Evolutionary conservation across 306 rosid species (phyloP).

Genomic region (Pterocarpus macrocarpus): DNA sequence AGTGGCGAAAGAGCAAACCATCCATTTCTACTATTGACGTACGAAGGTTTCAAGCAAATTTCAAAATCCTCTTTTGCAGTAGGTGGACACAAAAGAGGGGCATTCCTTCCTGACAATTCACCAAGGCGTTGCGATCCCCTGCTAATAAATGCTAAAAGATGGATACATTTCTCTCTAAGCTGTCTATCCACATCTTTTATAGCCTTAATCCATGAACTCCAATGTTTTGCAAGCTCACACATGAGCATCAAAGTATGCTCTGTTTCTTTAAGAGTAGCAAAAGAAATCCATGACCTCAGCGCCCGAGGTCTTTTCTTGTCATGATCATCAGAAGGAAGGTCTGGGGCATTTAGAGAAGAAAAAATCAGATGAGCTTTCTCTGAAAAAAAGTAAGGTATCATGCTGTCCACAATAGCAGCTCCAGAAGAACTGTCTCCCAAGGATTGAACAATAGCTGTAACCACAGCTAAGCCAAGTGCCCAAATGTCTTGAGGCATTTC

Average conservation of each 20-base stretch:
- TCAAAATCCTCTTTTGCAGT: conserved; percentile 83
- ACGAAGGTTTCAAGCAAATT: conserved; percentile 69
- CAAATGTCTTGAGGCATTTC: conserved; percentile 77
- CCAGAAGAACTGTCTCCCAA: conserved; percentile 81
- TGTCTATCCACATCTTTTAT: conserved; percentile 73
- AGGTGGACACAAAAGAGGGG: conserved; percentile 82
- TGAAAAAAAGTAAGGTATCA: conserved; percentile 79
- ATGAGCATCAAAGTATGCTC: conserved; percentile 84
- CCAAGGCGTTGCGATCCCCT: conserved; percentile 75
- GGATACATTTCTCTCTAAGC: conserved; percentile 90
- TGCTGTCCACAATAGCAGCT: conserved; percentile 72
- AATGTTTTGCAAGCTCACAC: conserved; percentile 86
- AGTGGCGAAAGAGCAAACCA: conserved; percentile 90
- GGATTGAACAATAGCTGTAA: conserved; percentile 89
- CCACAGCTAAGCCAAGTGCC: conserved; percentile 90
- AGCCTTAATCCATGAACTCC: conserved; percentile 84
- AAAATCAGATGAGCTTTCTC: conserved; percentile 79
- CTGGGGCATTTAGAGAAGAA: conserved; percentile 75
- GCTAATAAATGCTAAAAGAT: conserved; percentile 92
- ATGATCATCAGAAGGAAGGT: conserved; percentile 75
- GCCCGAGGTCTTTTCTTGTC: conserved; percentile 84
- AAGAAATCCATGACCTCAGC: conserved; percentile 69
- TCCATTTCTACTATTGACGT: conserved; percentile 73
- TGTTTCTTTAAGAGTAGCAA: conserved; percentile 76
- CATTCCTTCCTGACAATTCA: conserved; percentile 59